Evolutionary conservation across 768 basidiomycete species (phyloP), one percentile per base, ranked within the genome.

Genomic region (Sutorius australiensis): DNA sequence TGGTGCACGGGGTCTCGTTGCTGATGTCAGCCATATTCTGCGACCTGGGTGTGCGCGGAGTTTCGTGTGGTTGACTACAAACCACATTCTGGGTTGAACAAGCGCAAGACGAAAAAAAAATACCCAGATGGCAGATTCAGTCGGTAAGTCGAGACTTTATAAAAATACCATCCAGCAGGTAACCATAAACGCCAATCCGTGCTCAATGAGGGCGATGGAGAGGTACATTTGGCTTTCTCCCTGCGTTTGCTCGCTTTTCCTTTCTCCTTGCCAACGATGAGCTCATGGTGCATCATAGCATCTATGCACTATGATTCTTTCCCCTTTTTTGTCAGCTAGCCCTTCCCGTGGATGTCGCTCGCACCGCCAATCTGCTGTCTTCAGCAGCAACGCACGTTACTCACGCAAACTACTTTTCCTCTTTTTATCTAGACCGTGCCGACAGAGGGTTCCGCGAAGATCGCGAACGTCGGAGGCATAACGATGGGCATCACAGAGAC

Each of bases 391-490:
- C 67, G 48, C 60, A 72, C 64, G 63, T 78, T 76, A 78, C 81
- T 84, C 72, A 84, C 79, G 68, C 65, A 72, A 65, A 63, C 60
- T 69, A 59, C 67, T 72, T 73, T 76, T 75, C 71, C 71, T 72
- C 50, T 50, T 82, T 80, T 67, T 75, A 67, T 70, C 63, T 74
- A 72, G 80, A 83, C 50, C 64, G 65, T 19, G 17, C 41, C 42
- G 65, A 66, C 64, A 84, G 85, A 59, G 81, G 80, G 61, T 84
- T 82, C 62, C 79, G 83, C 48, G 72, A 74, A 56, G 82, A 88
- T 67, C 81, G 87, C 58, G 77, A 84, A 48, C 79, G 84, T 44
- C 78, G 86, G 57, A 79, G 85, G 58, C 83, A 85, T 56, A 84
- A 80, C 49, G 71, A 81, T 30, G 77, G 76, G 51, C 75, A 75